Evolutionary conservation across 495 filamentous ascomycete species (phyloP).

Genomic region (Penicillium nucicola): DNA sequence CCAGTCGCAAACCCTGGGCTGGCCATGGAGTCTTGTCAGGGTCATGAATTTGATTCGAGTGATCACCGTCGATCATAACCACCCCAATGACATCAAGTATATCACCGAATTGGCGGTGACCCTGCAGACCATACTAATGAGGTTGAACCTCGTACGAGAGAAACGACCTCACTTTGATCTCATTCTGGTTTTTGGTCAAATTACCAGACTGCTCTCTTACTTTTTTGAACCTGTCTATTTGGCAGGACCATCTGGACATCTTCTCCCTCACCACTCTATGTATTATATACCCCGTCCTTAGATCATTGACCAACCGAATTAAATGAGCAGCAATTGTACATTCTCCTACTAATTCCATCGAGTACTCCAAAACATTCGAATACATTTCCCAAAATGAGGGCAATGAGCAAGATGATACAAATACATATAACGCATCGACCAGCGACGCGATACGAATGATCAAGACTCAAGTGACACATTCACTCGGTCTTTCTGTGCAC

Average conservation of each 20-base stretch:
- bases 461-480: background rate
- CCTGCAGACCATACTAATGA: too few relatives aligned
- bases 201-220: background rate
- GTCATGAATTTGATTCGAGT: constrained; percentile 8
- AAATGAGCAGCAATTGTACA: too few relatives aligned
- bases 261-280: constrained; percentile 8
- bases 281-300: constrained; percentile 6
- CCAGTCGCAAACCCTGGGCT: constrained; percentile 35
- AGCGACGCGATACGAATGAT: too few relatives aligned
- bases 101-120: too few relatives aligned
- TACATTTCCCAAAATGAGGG: background rate
- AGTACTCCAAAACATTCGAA: too few relatives aligned
- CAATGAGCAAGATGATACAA: background rate
- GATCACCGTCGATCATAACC: background rate
- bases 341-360: too few relatives aligned
- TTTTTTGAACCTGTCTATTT: background rate
- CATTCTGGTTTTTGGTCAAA: too few relatives aligned
- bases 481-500: constrained; percentile 15
- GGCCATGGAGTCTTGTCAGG: constrained; percentile 26
- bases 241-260: background rate
- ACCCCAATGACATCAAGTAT: too few relatives aligned
- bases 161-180: too few relatives aligned
- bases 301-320: too few relatives aligned
- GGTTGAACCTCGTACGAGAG: too few relatives aligned
- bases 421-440: too few relatives aligned